Evolutionary conservation across 2,329 filamentous ascomycete species (phyloP).

Genomic region (Lanzia echinophila): DNA sequence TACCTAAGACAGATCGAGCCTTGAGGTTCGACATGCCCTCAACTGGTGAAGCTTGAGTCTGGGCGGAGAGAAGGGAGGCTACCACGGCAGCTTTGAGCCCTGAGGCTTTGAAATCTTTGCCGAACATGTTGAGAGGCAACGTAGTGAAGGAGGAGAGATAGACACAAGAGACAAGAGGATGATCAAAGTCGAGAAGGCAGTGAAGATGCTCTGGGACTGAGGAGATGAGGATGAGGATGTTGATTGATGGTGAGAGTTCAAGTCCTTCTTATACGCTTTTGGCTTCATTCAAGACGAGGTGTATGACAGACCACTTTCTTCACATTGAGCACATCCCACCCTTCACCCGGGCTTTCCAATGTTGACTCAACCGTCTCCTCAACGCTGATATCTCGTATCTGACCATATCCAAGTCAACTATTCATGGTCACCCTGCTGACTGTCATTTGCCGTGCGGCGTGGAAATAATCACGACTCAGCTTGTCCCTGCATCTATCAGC

Average conservation of each 20-base stretch:
- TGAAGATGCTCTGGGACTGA: background rate
- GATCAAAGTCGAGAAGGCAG: background rate
- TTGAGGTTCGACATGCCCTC: background rate
- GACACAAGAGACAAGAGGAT: background rate
- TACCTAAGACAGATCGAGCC: conserved; percentile 5
- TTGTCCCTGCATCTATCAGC: background rate
- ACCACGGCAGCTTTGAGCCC: conserved; percentile 4
- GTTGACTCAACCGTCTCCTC: background rate
- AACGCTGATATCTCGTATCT: too few species aligned
- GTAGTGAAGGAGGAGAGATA: background rate
- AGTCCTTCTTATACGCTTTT: conserved; percentile 4
- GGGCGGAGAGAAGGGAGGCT: conserved; percentile 4
- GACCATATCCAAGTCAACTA: background rate
- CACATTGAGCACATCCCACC: background rate
- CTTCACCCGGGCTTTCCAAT: background rate
- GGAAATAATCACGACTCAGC: background rate
- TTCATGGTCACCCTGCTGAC: background rate
- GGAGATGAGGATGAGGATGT: background rate
- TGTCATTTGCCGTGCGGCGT: background rate
- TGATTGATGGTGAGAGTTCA: conserved; percentile 3
- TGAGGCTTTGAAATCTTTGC: conserved; percentile 2
- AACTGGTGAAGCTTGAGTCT: background rate
- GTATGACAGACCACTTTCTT: background rate
- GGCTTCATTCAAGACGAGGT: background rate
- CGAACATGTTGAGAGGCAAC: conserved; percentile 3